Base-by-base conservation (phyloP, 257 asterid genomes). In the Jasminum sambac region DNA sequence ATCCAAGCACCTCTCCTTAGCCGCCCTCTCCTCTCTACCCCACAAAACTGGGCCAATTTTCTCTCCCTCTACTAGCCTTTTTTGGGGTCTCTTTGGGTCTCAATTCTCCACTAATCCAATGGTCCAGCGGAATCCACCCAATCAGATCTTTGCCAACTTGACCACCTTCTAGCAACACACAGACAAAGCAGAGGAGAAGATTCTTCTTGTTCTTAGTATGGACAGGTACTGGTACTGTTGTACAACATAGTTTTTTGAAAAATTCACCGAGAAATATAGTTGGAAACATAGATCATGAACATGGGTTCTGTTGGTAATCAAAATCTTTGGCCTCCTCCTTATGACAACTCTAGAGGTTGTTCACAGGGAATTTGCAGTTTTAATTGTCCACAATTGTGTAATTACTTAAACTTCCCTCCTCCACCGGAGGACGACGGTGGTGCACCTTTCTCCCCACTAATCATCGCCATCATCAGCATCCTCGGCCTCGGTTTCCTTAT, bases 401-500 rank as follows among this genome's bases (percentile, higher is more conserved):
- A n/a, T n/a, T n/a, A 34, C 24, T 14, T 37, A n/a, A 26, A 41
- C 72, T 37, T 74, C 63, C 82, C 85, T 52, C 87, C 87, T 39
- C 84, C 84, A 21, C 68, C 44, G 26, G n/a, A 6, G 5, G 68
- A 42, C 6, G 70, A 66, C 7, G 71, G 43, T 25, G 71, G 61
- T 25, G 34, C 71, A 60, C 36, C 52, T 25, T 43, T 66, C 61
- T 66, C 71, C 71, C 71, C 71, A 13, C 78, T 86, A 57, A 64
- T 86, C 77, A 86, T 86, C 0, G 81, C 86, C 73, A 44, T 86
- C 19, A 83, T 86, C 60, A 83, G 79, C 52, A 69, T 84, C 9
- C 70, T 86, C 0, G 81, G 84, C 46, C 64, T 75, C 69, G 87
- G 80, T 16, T 78, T 86, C 66, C 68, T 86, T 55, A 81, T 84